Evolutionary conservation across 2,329 filamentous ascomycete genomes (phyloP).

Genomic region (Colletotrichum zoysiae): DNA sequence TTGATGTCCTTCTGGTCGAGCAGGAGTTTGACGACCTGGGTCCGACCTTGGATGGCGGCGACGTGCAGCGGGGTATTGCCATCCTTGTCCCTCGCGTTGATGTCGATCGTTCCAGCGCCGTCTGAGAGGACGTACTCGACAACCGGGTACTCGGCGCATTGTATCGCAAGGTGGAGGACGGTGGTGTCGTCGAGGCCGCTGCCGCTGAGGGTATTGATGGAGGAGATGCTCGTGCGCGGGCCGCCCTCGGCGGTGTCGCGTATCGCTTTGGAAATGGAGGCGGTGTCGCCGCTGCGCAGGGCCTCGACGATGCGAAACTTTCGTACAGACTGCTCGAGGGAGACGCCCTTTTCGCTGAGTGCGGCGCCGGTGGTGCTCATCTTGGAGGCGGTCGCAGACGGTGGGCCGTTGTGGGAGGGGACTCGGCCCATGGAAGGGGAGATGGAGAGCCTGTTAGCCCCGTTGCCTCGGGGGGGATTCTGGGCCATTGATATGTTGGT

Average conservation of each 20-base stretch:
- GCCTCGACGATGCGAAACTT: constrained; percentile 97
- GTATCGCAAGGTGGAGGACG: constrained; percentile 91
- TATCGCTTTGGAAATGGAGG: constrained; percentile 88
- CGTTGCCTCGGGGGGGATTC: constrained; percentile 57
- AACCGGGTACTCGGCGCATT: constrained; percentile 92
- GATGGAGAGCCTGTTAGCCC: constrained; percentile 60
- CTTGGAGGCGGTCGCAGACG: constrained; percentile 36
- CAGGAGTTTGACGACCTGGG: constrained; percentile 83
- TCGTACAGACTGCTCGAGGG: constrained; percentile 92
- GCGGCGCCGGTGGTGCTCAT: constrained; percentile 33
- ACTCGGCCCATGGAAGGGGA: constrained; percentile 57
- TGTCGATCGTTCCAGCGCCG: constrained; percentile 75
- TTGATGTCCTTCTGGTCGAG: constrained; percentile 88
- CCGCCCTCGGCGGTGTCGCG: constrained; percentile 71
- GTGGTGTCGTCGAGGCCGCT: constrained; percentile 82
- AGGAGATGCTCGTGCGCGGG: constrained; percentile 69
- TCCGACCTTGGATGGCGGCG: constrained; percentile 84
- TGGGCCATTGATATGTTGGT: constrained; percentile 53
- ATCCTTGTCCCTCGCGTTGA: constrained; percentile 92
- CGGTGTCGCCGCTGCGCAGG: constrained; percentile 89
- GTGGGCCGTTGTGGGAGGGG: constrained; percentile 52
- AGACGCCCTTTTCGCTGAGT: constrained; percentile 59
- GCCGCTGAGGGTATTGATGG: constrained; percentile 58
- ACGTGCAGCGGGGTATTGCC: constrained; percentile 95
- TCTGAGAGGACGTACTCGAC: constrained; percentile 94